phyloP scores from a whole-genome alignment of 148 eudicot species.

The Persicaria tinctoria region DNA sequence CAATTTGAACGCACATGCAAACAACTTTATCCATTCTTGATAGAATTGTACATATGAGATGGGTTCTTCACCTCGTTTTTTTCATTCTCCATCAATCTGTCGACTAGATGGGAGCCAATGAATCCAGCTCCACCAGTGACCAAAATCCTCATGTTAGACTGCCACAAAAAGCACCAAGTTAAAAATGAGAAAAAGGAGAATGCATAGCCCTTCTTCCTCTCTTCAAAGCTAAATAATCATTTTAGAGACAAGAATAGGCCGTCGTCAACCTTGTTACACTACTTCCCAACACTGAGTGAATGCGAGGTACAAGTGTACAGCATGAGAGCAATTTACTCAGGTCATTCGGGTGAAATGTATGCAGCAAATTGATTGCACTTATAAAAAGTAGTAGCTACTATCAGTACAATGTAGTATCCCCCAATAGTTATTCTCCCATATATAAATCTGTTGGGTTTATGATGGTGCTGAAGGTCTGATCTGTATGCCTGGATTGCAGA shows the following conservation, averaged over 20 bases:
- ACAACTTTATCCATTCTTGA: neutral
- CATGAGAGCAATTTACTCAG: neutral
- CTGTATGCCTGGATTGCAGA: too few relatives aligned
- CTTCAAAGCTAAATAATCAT: neutral
- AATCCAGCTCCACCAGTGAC: slow-evolving; percentile 96
- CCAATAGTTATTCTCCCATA: too few relatives aligned
- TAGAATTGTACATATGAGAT: neutral
- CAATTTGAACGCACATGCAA: neutral
- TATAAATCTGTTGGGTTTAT: too few relatives aligned
- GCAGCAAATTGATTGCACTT: neutral
- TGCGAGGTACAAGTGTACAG: neutral
- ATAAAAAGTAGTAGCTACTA: neutral
- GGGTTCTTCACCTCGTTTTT: slow-evolving; percentile 60
- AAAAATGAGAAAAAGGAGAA: neutral
- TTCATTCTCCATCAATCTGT: slow-evolving; percentile 82
- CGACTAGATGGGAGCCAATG: slow-evolving; percentile 94
- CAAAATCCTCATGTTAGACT: slow-evolving; percentile 94
- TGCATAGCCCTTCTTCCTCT: neutral
- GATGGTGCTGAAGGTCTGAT: too few relatives aligned
- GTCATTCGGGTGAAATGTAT: neutral
- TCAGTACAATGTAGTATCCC: too few relatives aligned
- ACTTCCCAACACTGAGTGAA: neutral
- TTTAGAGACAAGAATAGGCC: neutral
- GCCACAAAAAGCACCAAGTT: slow-evolving; percentile 19
- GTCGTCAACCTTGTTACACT: neutral